Evolutionary conservation across 208 protist genomes (phyloP), one percentile per base, ranked within the genome.

Genomic region (Acanthamoeba healyi): DNA sequence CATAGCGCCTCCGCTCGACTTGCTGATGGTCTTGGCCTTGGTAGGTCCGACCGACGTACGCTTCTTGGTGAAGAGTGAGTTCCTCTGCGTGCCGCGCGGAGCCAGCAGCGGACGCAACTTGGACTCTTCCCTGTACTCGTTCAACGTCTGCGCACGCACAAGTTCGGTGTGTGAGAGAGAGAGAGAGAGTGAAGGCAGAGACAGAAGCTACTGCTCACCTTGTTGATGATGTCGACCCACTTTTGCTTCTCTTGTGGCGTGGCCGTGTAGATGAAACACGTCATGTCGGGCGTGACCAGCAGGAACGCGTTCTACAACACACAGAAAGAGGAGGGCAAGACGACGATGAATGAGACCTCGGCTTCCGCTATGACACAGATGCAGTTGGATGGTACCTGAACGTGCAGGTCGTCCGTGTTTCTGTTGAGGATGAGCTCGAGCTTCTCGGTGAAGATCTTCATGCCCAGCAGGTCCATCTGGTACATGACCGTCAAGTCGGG

Each of bases 381-480:
- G 32, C 9, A 72, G 63, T 2, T 15, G 5, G 63, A 65, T 6
- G n/a, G 0, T 79, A 82, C 72, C 72, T 82, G 72, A 10, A 51
- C 72, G 9, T 44, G 72, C 14, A 82, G 42, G 24, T 82, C 34
- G 29, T 54, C 72, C 7, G 22, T 40, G 34, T 72, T 79, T 17
- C 67, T 51, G 72, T 51, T 82, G 72, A 82, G 72, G 42, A 82
- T 82, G 72, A 82, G 72, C 72, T 82, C 72, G 14, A 82, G 72
- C 42, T 82, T 82, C 38, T 82, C 72, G 40, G 72, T 82, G 72
- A 82, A 82, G 72, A 82, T 5, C 42, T 82, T 82, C 72, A 82
- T 82, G 34, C 72, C 72, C 72, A 15, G 22, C 22, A 82, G 42
- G 22, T 82, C 72, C 38, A 82, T 44, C 29, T 82, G 72, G 72